These are phyloP conservation scores for Gossypium trilobum DNA, from an alignment of 441 rosid genomes.

Conservation along the genomic window DNA sequence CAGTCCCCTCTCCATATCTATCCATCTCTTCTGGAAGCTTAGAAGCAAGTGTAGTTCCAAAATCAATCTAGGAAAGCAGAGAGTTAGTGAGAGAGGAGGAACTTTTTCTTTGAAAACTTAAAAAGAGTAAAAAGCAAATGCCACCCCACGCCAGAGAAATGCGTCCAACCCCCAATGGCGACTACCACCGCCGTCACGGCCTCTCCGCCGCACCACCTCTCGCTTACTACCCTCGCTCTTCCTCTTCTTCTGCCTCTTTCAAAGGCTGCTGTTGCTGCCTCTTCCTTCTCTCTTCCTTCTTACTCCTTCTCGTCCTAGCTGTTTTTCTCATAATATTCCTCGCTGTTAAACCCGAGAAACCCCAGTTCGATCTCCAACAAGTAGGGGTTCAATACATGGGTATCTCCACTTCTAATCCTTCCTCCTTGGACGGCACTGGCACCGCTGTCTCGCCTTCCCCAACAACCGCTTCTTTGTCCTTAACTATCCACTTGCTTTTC, in stretches of 20 bases:
- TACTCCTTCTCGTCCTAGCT: constrained; percentile 60
- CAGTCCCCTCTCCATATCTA: too few species aligned
- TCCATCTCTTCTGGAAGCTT: constrained; percentile 1
- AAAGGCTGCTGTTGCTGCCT: constrained; percentile 97
- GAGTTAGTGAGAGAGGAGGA: background rate
- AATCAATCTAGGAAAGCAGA: background rate
- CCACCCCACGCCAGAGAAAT: background rate
- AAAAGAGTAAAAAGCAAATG: background rate
- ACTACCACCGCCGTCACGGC: constrained; percentile 13
- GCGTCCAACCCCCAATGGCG: background rate
- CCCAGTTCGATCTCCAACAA: constrained; percentile 90
- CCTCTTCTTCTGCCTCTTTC: constrained; percentile 67
- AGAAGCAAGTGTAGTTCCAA: background rate
- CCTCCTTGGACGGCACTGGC: constrained; percentile 32
- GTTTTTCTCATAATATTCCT: constrained; percentile 60
- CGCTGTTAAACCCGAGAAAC: constrained; percentile 86
- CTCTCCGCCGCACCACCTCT: constrained; percentile 21
- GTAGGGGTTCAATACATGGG: constrained; percentile 89
- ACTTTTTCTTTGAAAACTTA: background rate
- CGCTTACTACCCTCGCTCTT: constrained; percentile 42
- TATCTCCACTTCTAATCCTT: constrained; percentile 37
- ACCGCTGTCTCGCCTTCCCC: constrained; percentile 18
- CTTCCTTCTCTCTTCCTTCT: constrained; percentile 71
- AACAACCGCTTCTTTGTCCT: constrained; percentile 51
- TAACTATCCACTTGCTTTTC: constrained; percentile 67